These are phyloP conservation scores for Penicillium riverlandense DNA, from an alignment of 495 filamentous ascomycete genomes.

Conservation along the genomic window DNA sequence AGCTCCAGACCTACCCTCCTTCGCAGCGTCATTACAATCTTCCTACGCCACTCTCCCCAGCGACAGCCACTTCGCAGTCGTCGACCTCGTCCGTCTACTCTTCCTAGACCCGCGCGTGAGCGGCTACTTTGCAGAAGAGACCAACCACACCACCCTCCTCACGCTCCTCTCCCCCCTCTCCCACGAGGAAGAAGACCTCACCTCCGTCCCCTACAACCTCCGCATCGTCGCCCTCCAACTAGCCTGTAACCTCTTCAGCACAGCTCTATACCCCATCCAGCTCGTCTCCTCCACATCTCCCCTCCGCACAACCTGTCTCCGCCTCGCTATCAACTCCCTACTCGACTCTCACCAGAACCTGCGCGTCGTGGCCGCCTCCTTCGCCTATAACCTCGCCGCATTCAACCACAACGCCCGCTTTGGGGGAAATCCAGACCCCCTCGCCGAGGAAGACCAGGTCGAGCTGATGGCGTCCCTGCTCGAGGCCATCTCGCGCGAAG, in stretches of 20 bases:
- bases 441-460: constrained; percentile 64
- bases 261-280: constrained; percentile 40
- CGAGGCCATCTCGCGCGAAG: constrained; percentile 65
- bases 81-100: constrained; percentile 73
- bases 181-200: constrained; percentile 43
- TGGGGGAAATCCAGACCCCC: constrained; percentile 46
- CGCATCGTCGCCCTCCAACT: constrained; percentile 70
- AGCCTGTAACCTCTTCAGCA: constrained; percentile 56
- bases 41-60: constrained; percentile 18
- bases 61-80: constrained; percentile 62
- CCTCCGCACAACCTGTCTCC: constrained; percentile 29
- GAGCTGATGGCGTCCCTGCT: constrained; percentile 70
- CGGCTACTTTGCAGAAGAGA: constrained; percentile 76
- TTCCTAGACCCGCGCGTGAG: constrained; percentile 80
- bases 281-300: constrained; percentile 24
- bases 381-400: constrained; percentile 76
- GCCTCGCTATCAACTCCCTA: constrained; percentile 45
- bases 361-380: constrained; percentile 69
- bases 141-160: constrained; percentile 52
- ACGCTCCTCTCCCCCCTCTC: constrained; percentile 50
- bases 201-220: constrained; percentile 66
- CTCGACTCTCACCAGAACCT: constrained; percentile 46
- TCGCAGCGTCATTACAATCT: constrained; percentile 26
- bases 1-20: constrained; percentile 46
- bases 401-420: constrained; percentile 60